Evolutionary conservation across 192 early-diverging fungal species (phyloP).

Genomic region (Coemansia sp.): DNA sequence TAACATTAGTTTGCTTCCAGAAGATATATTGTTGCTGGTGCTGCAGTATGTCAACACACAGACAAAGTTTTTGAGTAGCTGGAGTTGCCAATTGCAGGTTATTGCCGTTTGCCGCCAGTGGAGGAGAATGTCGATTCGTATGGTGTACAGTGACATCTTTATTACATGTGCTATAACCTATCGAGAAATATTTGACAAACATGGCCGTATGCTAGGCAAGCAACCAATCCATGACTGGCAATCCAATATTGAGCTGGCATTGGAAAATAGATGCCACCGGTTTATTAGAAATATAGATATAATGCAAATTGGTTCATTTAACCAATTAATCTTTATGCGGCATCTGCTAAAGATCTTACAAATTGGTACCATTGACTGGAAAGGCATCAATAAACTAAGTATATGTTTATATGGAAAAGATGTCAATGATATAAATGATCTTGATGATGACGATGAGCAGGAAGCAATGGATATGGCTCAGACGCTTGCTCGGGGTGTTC

Average conservation of each 20-base stretch:
- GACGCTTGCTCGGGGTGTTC: neutral
- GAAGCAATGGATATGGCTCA: neutral
- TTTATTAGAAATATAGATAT: neutral
- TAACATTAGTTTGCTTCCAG: neutral
- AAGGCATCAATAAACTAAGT: neutral
- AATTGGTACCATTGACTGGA: neutral
- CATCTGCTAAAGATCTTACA: neutral
- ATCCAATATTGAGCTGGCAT: neutral
- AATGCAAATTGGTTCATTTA: too few relatives aligned
- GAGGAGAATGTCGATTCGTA: neutral
- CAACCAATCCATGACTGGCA: neutral
- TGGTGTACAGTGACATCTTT: neutral
- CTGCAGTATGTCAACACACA: neutral
- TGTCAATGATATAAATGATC: neutral
- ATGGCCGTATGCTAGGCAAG: neutral
- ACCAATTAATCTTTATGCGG: neutral
- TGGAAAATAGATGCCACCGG: neutral
- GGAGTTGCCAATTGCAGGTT: neutral
- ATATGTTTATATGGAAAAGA: neutral
- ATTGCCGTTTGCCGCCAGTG: neutral
- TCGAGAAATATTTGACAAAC: neutral
- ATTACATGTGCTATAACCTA: neutral
- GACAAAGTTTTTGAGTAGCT: neutral
- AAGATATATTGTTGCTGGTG: conserved; percentile 2
- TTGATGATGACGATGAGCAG: conserved; percentile 1